Percentiles rank a stretch among this genome's conserved stretches.
phyloP scores from a whole-genome alignment of 1,284 basidiomycete genomes.

The Coriolopsis trogii region DNA sequence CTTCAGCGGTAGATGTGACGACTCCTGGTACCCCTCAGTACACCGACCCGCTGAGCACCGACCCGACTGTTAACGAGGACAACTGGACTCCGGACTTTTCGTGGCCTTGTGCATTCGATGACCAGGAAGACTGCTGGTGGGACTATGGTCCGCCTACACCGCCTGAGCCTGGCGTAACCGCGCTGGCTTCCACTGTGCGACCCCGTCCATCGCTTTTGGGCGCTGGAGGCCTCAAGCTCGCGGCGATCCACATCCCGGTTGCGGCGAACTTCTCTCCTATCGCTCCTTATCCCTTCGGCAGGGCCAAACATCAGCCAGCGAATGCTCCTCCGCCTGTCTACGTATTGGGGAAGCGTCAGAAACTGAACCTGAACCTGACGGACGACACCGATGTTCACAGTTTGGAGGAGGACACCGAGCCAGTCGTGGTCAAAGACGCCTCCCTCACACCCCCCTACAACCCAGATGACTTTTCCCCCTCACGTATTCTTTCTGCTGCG shows the following conservation, averaged over 20 bases:
- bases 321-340: conserved; percentile 8
- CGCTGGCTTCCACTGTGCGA: no score
- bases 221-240: background rate
- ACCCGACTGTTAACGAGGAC: conserved; percentile 2
- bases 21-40: conserved; percentile 4
- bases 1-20: conserved; percentile 2
- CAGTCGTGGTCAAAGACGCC: background rate
- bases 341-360: conserved; percentile 4
- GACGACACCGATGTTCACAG: no score
- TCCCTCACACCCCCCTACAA: no score
- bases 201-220: no score
- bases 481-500: no score
- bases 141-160: conserved; percentile 9
- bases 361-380: conserved; percentile 2
- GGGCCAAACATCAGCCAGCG: background rate
- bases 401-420: no score
- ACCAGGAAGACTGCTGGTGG: conserved; percentile 8
- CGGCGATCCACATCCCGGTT: no score
- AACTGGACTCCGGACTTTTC: conserved; percentile 2
- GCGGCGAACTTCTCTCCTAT: no score
- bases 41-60: background rate
- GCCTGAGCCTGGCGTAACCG: no score
- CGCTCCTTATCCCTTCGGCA: background rate
- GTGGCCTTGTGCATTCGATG: conserved; percentile 9
- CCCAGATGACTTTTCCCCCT: no score